Evolutionary conservation across 1,284 basidiomycete genomes (phyloP), one percentile per base, ranked within the genome.

Genomic region (Singerocomus inundabilis): DNA sequence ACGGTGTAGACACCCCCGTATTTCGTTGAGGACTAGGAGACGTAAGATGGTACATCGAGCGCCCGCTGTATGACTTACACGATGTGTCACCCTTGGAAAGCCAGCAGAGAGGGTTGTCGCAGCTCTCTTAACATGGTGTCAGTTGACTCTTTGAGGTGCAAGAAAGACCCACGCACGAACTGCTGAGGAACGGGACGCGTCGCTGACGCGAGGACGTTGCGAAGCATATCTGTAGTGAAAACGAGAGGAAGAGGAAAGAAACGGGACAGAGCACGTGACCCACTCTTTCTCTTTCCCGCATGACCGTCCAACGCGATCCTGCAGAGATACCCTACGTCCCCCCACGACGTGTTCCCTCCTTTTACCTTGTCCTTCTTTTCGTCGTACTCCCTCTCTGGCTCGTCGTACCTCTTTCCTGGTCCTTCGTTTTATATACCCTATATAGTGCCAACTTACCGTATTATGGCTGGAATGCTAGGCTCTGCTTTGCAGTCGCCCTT

Each of bases 1-100:
- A 92, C 90, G 43, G 88, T 92, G 72, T 91, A 91, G 59, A 92
- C 84, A 65, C 94, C 95, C 51, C 96, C 96, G 70, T 97, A 98
- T 76, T 98, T 98, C 58, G 93, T 92, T 15, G 91, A 83, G 44
- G 86, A 81, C 91, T 95, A 53, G 11, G 50, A 46, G 32, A 42
- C 6, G 51, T 64, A 40, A 56, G 54, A 38, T 51, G 16, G 44
- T 40, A 30, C 3, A 36, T n/a, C 30, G 42, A 28, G 29, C 12
- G n/a, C 12, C 29, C 28, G 11, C 38, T 30, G 16, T 32, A 34
- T 28, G 46, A 70, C 79, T 57, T 64, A 89, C 88, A 64, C 84
- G 79, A 63, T 84, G 79, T 32, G 83, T 76, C 57, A 89, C 81
- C 70, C 79, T 83, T 57, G 90, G 86, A 68, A 88, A 91, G 44